These are phyloP conservation scores for Fistulina hepatica DNA, from an alignment of 1,284 basidiomycete species.

Conservation along the genomic window DNA sequence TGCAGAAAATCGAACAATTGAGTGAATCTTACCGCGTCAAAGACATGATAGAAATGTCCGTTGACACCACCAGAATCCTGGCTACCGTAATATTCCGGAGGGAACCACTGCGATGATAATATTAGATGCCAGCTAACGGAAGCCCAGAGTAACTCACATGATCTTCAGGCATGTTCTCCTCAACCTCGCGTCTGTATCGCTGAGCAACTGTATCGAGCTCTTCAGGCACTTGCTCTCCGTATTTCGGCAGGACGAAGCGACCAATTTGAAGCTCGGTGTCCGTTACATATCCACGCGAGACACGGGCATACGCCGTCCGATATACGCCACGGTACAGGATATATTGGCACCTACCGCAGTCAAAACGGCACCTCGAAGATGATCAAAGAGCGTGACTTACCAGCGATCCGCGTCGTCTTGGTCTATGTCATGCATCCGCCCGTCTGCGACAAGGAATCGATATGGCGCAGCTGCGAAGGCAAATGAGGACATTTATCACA, in stretches of 20 bases:
- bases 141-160: conserved; percentile 35
- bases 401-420: conserved; percentile 60
- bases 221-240: conserved; percentile 32
- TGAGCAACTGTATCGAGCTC: conserved; percentile 36
- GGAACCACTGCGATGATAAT: conserved; percentile 51
- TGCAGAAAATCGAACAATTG: conserved; percentile 5
- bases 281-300: conserved; percentile 63
- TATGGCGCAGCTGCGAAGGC: conserved; percentile 63
- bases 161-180: conserved; percentile 51
- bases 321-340: conserved; percentile 77
- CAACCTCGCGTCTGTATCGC: conserved; percentile 58
- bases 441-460: conserved; percentile 69
- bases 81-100: conserved; percentile 55
- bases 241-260: conserved; percentile 65
- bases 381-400: conserved; percentile 27
- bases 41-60: conserved; percentile 69
- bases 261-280: conserved; percentile 74
- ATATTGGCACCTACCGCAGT: conserved; percentile 88
- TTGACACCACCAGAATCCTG: conserved; percentile 43
- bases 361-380: too few relatives aligned
- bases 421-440: conserved; percentile 66
- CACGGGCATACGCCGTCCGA: conserved; percentile 63
- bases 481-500: conserved; percentile 4
- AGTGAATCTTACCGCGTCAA: conserved; percentile 42
- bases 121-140: background rate